Percentiles rank a stretch among this genome's conserved stretches.
Conservation (phyloP, 257 asterid species). For the Lantana camara region DNA sequence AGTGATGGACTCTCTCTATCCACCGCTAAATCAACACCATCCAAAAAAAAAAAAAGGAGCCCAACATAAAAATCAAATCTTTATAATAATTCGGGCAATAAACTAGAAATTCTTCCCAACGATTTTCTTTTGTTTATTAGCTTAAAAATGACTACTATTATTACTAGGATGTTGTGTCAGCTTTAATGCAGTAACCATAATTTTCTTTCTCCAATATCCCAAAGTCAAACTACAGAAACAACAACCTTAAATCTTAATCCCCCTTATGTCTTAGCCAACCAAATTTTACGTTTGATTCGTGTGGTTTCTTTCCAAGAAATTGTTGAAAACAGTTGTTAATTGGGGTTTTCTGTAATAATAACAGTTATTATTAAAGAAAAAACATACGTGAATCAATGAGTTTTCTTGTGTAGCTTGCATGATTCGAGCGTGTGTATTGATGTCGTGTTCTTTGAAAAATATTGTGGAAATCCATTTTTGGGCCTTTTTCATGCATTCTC, state of each 20-base stretch:
- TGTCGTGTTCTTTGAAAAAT: conserved; percentile 19
- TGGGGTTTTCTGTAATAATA: not conserved
- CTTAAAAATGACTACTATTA: conserved; percentile 31
- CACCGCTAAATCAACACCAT: conserved; percentile 47
- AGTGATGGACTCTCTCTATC: conserved; percentile 40
- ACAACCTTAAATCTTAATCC: too few species aligned
- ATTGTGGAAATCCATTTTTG: not conserved
- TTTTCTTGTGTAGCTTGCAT: conserved; percentile 27
- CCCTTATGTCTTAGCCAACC: conserved; percentile 16
- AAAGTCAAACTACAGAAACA: conserved; percentile 36
- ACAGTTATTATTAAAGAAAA: not conserved
- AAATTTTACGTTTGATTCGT: not conserved
- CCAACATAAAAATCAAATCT: conserved; percentile 15
- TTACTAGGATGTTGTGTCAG: conserved; percentile 39
- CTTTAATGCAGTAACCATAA: conserved; percentile 32
- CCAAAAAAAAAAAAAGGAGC: conserved; percentile 31
- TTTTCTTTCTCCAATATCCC: conserved; percentile 22
- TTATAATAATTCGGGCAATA: conserved; percentile 31
- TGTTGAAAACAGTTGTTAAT: not conserved
- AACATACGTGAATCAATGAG: not conserved
- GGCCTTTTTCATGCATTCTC: too few species aligned
- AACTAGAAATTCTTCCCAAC: conserved; percentile 23
- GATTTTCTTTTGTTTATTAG: conserved; percentile 29
- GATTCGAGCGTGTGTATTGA: conserved; percentile 4
- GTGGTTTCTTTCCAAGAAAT: too few species aligned